Base-by-base conservation (phyloP, 176 grass and related monocot species). In the Typha latifolia region DNA sequence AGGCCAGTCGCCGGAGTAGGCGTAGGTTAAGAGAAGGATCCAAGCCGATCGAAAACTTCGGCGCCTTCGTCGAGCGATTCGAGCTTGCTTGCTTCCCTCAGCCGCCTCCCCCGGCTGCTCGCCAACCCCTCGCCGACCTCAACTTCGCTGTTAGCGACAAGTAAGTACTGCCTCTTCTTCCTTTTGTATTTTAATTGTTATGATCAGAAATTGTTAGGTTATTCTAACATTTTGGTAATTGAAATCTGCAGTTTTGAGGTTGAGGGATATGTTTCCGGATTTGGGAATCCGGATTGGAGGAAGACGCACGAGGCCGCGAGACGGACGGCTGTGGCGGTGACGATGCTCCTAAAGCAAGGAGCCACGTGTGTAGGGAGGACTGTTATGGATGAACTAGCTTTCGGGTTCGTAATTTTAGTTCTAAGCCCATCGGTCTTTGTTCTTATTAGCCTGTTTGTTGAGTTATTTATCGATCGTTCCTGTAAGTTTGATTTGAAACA, bases 231-330 rank as follows among this genome's bases (percentile, higher is more conserved):
- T 18, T 62, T 84, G 26, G 68, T 74, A 23, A 3, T 12, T 15
- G 19, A 22, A 19, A 72, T 23, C 55, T 82, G 78, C 70, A 94
- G 95, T 70, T 90, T 90, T 79, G 86, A 90, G 67, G 83, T 99
- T 74, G 78, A 99, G 84, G 89, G 79, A 14, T 66, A 72, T 75
- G 86, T 94, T 0, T 77, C 95, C 52, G 95, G 95, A 57, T 94
- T 90, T 47, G 95, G 95, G 21, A 99, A 94, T 77, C 89, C 86
- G 50, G 86, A 94, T 77, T 99, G 95, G 95, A 90, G 88, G 89
- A 85, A 68, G 61, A 94, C 89, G 4, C 95, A 94, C 47, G 66
- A 73, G 49, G 67, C 71, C 4, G 71, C 89, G 24, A 84, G 14
- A 26, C 76, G 47, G 62, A 94, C 95, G 15, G 84, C 89, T 1